Evolutionary conservation across 2,329 filamentous ascomycete genomes (phyloP).

Genomic region (Fusarium liriodendri): DNA sequence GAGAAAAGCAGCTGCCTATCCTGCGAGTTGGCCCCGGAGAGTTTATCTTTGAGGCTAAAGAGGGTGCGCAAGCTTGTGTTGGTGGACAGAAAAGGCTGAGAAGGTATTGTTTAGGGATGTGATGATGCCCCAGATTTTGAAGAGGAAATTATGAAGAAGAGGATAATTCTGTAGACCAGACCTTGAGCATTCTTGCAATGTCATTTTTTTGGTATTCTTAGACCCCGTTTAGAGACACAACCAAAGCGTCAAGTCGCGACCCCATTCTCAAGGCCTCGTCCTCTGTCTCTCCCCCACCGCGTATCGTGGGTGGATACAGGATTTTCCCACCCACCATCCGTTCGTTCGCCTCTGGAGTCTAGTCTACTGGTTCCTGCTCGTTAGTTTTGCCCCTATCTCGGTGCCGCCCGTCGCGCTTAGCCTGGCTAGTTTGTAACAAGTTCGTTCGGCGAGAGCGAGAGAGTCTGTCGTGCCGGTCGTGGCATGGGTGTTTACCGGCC

Average conservation of each 20-base stretch:
- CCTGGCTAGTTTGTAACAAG: neutral
- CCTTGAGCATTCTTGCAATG: neutral
- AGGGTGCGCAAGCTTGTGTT: neutral
- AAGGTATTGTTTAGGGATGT: neutral
- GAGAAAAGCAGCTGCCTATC: slow-evolving; percentile 10
- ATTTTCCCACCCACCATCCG: slow-evolving; percentile 23
- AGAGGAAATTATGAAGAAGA: neutral
- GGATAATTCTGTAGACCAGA: neutral
- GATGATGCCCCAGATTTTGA: neutral
- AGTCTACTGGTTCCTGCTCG: neutral
- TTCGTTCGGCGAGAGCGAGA: slow-evolving; percentile 25
- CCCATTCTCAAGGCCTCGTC: neutral
- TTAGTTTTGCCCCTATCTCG: slow-evolving; percentile 26
- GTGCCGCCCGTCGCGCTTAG: slow-evolving; percentile 17
- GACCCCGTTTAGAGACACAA: neutral
- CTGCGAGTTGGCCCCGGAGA: neutral
- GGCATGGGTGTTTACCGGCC: slow-evolving; percentile 12
- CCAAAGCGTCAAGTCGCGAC: neutral
- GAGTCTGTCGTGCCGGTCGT: neutral
- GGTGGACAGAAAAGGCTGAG: neutral
- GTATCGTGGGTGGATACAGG: slow-evolving; percentile 31
- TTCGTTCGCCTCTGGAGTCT: neutral
- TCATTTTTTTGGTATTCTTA: neutral
- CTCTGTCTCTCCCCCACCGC: neutral
- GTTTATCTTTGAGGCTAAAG: slow-evolving; percentile 9